Evolutionary conservation across 306 rosid genomes (phyloP).

Genomic region (Cajanus cajan): DNA sequence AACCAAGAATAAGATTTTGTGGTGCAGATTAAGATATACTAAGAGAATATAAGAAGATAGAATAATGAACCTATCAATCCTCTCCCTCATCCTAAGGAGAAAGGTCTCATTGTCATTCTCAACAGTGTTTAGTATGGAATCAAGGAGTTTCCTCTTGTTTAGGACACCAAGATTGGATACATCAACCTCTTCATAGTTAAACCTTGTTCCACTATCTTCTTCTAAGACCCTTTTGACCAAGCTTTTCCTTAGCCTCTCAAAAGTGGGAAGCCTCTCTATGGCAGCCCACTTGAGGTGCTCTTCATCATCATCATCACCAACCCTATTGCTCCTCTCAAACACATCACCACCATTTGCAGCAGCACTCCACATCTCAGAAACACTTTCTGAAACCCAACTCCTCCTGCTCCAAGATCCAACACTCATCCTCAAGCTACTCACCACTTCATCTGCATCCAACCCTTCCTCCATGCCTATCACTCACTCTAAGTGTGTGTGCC

Average conservation of each 20-base stretch:
- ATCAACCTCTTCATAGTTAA: slow-evolving; percentile 60
- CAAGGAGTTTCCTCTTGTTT: slow-evolving; percentile 54
- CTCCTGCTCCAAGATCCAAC: slow-evolving; percentile 45
- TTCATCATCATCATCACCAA: slow-evolving; percentile 46
- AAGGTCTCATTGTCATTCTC: slow-evolving; percentile 77
- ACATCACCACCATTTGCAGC: slow-evolving; percentile 16
- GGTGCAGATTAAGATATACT: neutral
- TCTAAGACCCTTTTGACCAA: slow-evolving; percentile 51
- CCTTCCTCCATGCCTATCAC: slow-evolving; percentile 8
- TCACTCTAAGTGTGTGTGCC: neutral
- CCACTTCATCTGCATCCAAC: slow-evolving; percentile 16
- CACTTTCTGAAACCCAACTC: slow-evolving; percentile 39
- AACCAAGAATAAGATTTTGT: neutral
- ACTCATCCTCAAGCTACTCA: slow-evolving; percentile 43
- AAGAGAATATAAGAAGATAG: neutral
- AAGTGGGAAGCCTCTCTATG: slow-evolving; percentile 83
- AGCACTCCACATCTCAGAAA: neutral
- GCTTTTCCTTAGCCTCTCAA: slow-evolving; percentile 67
- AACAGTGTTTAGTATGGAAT: slow-evolving; percentile 47
- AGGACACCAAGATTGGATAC: slow-evolving; percentile 48
- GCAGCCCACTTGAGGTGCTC: slow-evolving; percentile 89
- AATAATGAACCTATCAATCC: slow-evolving; percentile 56
- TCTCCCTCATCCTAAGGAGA: slow-evolving; percentile 52
- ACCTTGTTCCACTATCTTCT: slow-evolving; percentile 38
- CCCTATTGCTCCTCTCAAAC: slow-evolving; percentile 45